phyloP scores from a whole-genome alignment of 768 basidiomycete species.

The Naganishia friedmannii region DNA sequence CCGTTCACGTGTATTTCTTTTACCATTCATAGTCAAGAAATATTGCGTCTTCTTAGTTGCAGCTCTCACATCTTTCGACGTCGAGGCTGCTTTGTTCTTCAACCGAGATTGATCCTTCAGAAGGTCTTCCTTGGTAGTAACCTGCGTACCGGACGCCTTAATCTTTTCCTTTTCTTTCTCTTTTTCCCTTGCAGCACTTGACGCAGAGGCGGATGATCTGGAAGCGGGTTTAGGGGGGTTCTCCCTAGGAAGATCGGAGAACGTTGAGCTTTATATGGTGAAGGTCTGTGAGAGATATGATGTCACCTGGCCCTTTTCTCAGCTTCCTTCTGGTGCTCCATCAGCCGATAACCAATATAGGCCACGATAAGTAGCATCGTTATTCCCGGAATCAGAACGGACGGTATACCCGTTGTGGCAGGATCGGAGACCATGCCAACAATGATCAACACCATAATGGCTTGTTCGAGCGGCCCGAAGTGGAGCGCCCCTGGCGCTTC shows the following conservation, averaged over 20 bases:
- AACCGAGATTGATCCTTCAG: conserved; percentile 26
- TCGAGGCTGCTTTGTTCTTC: conserved; percentile 23
- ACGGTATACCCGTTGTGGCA: conserved; percentile 22
- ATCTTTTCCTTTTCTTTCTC: conserved; percentile 21
- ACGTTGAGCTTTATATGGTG: too few relatives aligned
- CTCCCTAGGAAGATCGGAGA: conserved; percentile 12
- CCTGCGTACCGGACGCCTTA: conserved; percentile 4
- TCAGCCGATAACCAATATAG: conserved; percentile 46
- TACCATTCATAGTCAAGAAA: conserved; percentile 50
- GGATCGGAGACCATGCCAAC: conserved; percentile 41
- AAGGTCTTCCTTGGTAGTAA: conserved; percentile 28
- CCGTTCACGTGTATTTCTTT: neutral
- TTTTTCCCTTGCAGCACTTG: conserved; percentile 27
- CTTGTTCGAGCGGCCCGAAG: conserved; percentile 48
- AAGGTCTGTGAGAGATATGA: neutral
- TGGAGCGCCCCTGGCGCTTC: conserved; percentile 35
- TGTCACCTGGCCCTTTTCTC: conserved; percentile 21
- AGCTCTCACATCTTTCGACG: conserved; percentile 30
- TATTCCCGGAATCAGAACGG: conserved; percentile 44
- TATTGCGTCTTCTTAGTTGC: conserved; percentile 44
- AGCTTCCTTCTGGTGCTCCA: conserved; percentile 44
- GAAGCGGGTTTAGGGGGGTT: conserved; percentile 35
- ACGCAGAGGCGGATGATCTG: conserved; percentile 32
- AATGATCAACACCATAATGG: conserved; percentile 41
- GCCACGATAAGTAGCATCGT: conserved; percentile 47